Percentiles rank a stretch among this genome's conserved stretches.
These are phyloP conservation scores for Fusarium sp. DNA, from an alignment of 2,329 filamentous ascomycete species.

Conservation along the genomic window DNA sequence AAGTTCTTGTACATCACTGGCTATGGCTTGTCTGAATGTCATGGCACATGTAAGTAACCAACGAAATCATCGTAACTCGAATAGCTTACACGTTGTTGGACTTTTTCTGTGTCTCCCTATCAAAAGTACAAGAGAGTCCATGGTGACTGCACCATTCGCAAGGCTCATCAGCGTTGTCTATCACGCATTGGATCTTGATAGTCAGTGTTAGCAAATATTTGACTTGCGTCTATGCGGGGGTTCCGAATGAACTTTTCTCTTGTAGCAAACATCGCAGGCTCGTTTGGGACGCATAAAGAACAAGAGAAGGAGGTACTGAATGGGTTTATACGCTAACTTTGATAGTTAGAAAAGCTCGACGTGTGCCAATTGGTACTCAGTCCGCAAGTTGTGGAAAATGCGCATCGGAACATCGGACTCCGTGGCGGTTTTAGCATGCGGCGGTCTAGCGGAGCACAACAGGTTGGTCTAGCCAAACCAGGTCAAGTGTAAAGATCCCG, in stretches of 20 bases:
- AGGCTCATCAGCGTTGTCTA: not conserved
- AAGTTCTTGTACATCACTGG: not conserved
- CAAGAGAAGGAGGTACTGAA: not conserved
- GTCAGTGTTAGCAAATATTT: not conserved
- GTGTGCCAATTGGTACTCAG: not conserved
- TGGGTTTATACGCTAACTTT: not conserved
- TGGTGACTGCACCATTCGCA: constrained; percentile 32
- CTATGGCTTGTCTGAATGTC: not conserved
- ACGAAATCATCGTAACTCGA: not conserved
- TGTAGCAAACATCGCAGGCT: constrained; percentile 16
- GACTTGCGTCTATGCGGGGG: not conserved
- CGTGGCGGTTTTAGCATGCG: not conserved
- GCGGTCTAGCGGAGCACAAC: not conserved
- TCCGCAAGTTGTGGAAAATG: not conserved
- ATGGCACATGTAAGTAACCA: not conserved
- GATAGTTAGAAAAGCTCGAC: not conserved
- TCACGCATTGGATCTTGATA: constrained; percentile 28
- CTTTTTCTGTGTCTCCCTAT: constrained; percentile 8
- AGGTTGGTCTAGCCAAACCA: not conserved
- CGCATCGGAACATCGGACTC: not conserved
- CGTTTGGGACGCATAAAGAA: constrained; percentile 1
- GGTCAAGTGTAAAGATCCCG: not conserved
- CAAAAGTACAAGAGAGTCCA: constrained; percentile 28
- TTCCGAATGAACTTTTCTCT: constrained; percentile 6
- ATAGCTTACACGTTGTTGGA: not conserved